Evolutionary conservation across 2,329 filamentous ascomycete genomes (phyloP), one percentile per base, ranked within the genome.

Genomic region (Hypoxylon sp.): DNA sequence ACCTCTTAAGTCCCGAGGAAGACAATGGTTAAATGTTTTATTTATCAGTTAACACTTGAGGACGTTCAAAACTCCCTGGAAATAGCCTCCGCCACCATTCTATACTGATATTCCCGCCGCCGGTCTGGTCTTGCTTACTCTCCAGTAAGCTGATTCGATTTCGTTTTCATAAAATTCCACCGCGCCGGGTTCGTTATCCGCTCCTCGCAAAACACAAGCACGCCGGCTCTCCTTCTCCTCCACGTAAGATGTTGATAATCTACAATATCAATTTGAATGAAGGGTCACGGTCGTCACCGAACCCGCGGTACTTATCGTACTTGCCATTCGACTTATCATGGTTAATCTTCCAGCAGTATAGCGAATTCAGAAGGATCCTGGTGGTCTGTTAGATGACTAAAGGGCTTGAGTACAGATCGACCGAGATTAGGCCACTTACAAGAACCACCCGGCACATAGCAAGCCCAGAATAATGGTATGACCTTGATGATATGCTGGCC

Each of bases 291-390:
- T 92, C 90, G 74, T 92, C 90, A 0, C 86, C 87, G 66, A 78
- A 86, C 0, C 87, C 89, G 42, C 79, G 79, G 72, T 85, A 91
- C 69, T 86, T 75, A 56, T 85, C 85, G 72, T 90, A 88, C 74
- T 88, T 90, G 1, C 89, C 89, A 3, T 73, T 80, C 11, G 77
- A 81, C 80, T 92, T 92, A 74, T 91, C 89, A 6, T 80, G 81
- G 74, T 92, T 92, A 27, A 91, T 82, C 78, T 90, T 91, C 68
- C 79, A 80, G 72, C 89, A 91, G 79, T 89, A 90, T 0, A 89
- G 73, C 1, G 91, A 85, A 71, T 91, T 91, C 48, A 82, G 77
- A 0, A 89, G 77, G 20, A 91, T 84, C 63, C 88, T 90, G 2
- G 35, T 2, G 42, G 27, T 58, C 61, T 62, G 71, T 76, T 71